These are phyloP conservation scores for Prunus padus DNA, from an alignment of 306 rosid species.

Conservation along the genomic window DNA sequence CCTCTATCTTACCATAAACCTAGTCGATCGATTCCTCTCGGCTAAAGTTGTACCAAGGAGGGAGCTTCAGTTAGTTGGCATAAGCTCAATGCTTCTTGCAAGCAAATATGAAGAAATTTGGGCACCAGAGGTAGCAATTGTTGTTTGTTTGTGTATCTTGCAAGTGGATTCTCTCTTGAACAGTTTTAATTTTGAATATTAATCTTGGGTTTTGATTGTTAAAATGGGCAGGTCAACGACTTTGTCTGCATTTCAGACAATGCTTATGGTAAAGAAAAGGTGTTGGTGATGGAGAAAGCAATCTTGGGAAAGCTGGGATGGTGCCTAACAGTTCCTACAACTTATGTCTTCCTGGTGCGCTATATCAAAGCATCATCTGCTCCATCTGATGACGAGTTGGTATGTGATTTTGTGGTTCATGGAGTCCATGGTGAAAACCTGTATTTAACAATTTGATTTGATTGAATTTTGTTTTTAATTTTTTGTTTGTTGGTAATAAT, in stretches of 20 bases:
- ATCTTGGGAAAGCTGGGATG: conserved; percentile 73
- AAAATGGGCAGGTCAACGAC: conserved; percentile 69
- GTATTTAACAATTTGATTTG: background rate
- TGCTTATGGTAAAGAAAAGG: conserved; percentile 60
- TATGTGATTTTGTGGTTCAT: background rate
- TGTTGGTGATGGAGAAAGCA: conserved; percentile 71
- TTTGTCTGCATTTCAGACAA: conserved; percentile 80
- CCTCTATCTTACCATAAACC: conserved; percentile 60
- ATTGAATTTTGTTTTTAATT: background rate
- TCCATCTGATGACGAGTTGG: conserved; percentile 48
- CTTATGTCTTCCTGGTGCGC: conserved; percentile 79
- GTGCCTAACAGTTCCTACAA: conserved; percentile 82
- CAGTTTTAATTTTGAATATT: background rate
- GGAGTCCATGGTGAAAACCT: background rate
- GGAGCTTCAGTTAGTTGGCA: conserved; percentile 87
- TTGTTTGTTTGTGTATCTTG: background rate
- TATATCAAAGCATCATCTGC: conserved; percentile 75
- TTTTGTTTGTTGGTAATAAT: background rate
- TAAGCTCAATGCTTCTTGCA: conserved; percentile 85
- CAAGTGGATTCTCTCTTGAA: background rate
- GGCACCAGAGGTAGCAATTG: conserved; percentile 76
- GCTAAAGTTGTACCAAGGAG: conserved; percentile 55
- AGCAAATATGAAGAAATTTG: conserved; percentile 90
- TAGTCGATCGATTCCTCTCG: conserved; percentile 73
- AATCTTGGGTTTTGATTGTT: background rate